Percentiles rank a stretch among this genome's conserved stretches.
These are phyloP conservation scores for Pichia exigua DNA, from an alignment of 805 yeast species.

Conservation along the genomic window DNA sequence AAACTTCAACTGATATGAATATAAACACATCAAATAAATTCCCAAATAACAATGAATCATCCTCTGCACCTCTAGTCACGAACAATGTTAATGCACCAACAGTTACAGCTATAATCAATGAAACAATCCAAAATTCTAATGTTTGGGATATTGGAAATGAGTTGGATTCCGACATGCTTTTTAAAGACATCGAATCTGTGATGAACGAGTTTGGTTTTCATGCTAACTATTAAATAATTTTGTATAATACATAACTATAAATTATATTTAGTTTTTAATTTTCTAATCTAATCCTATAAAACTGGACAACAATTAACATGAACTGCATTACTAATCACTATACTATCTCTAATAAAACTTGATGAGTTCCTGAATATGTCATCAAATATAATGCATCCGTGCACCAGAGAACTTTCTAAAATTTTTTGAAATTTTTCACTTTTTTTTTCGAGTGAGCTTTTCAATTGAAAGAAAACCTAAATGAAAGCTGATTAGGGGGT, in stretches of 20 bases:
- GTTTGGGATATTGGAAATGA: constrained; percentile 31
- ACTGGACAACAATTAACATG: neutral
- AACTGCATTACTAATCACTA: too few species aligned
- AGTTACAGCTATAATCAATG: neutral
- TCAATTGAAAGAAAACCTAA: neutral
- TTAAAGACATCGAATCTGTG: constrained; percentile 81
- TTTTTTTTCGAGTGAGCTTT: neutral
- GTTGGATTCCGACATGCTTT: constrained; percentile 47
- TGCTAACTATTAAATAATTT: constrained; percentile 31
- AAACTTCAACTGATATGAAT: neutral
- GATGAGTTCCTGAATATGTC: too few species aligned
- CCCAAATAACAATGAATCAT: neutral
- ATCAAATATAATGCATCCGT: neutral
- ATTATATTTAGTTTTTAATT: too few species aligned
- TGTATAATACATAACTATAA: neutral
- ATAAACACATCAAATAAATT: neutral
- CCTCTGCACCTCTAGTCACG: neutral
- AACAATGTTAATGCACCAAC: neutral
- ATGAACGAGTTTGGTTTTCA: constrained; percentile 92
- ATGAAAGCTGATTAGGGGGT: neutral
- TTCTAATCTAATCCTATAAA: neutral
- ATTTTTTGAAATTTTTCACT: neutral
- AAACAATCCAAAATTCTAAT: constrained; percentile 17
- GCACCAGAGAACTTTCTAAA: neutral
- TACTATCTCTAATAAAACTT: too few species aligned